A percentile compares a stretch with the other conserved stretches of the same genome.
These are phyloP conservation scores for Venturia effusa DNA, from an alignment of 2,329 filamentous ascomycete genomes.

Conservation along the genomic window DNA sequence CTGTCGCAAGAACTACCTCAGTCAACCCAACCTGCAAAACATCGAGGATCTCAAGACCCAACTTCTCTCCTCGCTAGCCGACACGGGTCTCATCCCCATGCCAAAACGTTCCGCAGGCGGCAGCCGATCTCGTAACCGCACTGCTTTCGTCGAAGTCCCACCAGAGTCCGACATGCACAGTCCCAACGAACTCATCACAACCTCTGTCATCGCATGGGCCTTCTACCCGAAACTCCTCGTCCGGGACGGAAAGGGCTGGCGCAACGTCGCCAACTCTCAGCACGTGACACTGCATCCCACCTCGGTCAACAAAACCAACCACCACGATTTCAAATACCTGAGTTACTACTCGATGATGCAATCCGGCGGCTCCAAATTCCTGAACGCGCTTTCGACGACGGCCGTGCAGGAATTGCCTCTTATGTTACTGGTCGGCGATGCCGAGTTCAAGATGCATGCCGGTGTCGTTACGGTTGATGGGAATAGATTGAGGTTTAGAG, in stretches of 20 bases:
- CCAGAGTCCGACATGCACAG: slow-evolving; percentile 64
- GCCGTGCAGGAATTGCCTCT: slow-evolving; percentile 73
- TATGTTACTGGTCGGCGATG: slow-evolving; percentile 76
- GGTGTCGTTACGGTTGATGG: slow-evolving; percentile 81
- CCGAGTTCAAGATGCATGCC: slow-evolving; percentile 80
- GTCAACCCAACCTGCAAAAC: slow-evolving; percentile 74
- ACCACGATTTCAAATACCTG: slow-evolving; percentile 64
- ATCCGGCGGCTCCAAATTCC: slow-evolving; percentile 22
- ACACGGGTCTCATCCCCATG: slow-evolving; percentile 71
- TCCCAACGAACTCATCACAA: slow-evolving; percentile 66
- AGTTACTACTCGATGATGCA: slow-evolving; percentile 82
- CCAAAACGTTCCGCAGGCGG: slow-evolving; percentile 14
- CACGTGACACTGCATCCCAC: slow-evolving; percentile 76
- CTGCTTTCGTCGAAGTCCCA: slow-evolving; percentile 75
- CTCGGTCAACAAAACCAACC: slow-evolving; percentile 70
- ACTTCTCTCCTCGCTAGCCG: slow-evolving; percentile 70
- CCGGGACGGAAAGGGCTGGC: slow-evolving; percentile 74
- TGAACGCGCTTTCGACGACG: slow-evolving; percentile 67
- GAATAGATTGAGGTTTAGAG: slow-evolving; percentile 72
- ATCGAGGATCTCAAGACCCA: slow-evolving; percentile 96
- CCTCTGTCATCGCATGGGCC: slow-evolving; percentile 80
- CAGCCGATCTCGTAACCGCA: slow-evolving; percentile 49
- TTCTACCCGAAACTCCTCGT: slow-evolving; percentile 92
- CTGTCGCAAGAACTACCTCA: slow-evolving; percentile 90
- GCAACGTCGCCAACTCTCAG: slow-evolving; percentile 90